Conservation (phyloP, 1,284 basidiomycete species). For the Apiotrichum porosum region DNA sequence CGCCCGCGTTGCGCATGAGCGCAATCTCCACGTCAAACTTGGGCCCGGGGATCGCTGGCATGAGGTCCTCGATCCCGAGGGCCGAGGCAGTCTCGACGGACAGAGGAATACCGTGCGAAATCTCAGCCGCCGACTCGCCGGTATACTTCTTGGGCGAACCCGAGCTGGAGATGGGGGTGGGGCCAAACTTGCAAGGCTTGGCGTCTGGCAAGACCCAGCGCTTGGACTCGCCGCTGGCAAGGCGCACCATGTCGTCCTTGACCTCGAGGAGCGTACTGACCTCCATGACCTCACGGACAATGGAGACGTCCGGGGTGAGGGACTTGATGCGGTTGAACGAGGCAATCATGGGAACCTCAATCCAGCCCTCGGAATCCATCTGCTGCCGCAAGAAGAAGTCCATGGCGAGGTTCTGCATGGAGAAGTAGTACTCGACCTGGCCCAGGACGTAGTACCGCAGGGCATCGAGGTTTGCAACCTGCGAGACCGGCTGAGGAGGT, state of each 20-base stretch:
- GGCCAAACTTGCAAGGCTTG: slow-evolving; percentile 26
- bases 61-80: slow-evolving; percentile 15
- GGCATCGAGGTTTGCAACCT: slow-evolving; percentile 57
- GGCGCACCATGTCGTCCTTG: slow-evolving; percentile 60
- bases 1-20: slow-evolving; percentile 31
- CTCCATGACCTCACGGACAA: slow-evolving; percentile 67
- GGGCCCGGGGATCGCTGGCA: slow-evolving; percentile 9
- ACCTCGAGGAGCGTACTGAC: slow-evolving; percentile 70
- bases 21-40: slow-evolving; percentile 37
- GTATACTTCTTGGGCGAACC: slow-evolving; percentile 15
- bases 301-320: slow-evolving; percentile 60
- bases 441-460: slow-evolving; percentile 64
- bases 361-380: slow-evolving; percentile 89
- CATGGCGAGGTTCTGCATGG: slow-evolving; percentile 74
- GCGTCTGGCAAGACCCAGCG: slow-evolving; percentile 70
- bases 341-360: slow-evolving; percentile 70
- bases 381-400: slow-evolving; percentile 75
- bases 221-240: slow-evolving; percentile 58
- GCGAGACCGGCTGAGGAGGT: slow-evolving; percentile 58
- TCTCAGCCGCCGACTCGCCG: slow-evolving; percentile 13
- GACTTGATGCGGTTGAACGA: slow-evolving; percentile 78
- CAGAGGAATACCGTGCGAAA: slow-evolving; percentile 16
- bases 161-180: neutral
- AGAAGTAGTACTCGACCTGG: slow-evolving; percentile 81
- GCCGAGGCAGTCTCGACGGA: slow-evolving; percentile 5